Evolutionary conservation across 768 basidiomycete species (phyloP).

Genomic region (Boletus rubropictus): DNA sequence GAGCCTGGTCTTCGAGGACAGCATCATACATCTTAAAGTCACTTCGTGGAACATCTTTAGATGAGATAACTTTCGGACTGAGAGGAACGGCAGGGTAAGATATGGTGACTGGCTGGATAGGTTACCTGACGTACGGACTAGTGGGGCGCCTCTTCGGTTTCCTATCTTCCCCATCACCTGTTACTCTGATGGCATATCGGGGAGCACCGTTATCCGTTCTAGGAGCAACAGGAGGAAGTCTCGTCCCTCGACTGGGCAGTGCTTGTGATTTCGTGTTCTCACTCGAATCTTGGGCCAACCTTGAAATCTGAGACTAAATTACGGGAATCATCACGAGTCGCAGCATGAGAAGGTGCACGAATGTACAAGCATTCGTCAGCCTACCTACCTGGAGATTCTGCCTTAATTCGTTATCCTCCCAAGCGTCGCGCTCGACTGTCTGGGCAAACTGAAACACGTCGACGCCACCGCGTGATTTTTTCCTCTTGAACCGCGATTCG

Average conservation of each 20-base stretch:
- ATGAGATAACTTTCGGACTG: conserved; percentile 54
- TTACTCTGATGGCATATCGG: conserved; percentile 45
- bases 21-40: conserved; percentile 73
- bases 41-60: conserved; percentile 41
- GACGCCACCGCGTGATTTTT: conserved; percentile 50
- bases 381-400: conserved; percentile 57
- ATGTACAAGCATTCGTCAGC: background rate
- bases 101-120: background rate
- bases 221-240: conserved; percentile 8
- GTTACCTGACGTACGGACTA: conserved; percentile 36
- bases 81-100: background rate
- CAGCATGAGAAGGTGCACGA: background rate
- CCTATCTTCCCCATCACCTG: conserved; percentile 8
- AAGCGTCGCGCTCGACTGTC: conserved; percentile 65
- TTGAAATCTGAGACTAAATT: conserved; percentile 52
- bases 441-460: conserved; percentile 78
- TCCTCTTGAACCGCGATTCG: conserved; percentile 54
- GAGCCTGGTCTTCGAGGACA: conserved; percentile 38
- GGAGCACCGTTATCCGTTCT: conserved; percentile 36
- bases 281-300: conserved; percentile 40
- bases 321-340: background rate
- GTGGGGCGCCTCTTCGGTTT: conserved; percentile 29
- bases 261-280: conserved; percentile 12
- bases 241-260: conserved; percentile 14
- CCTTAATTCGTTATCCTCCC: conserved; percentile 55